Evolutionary conservation across 2,329 filamentous ascomycete species (phyloP).

Genomic region (Sporothrix pseudoabietina): DNA sequence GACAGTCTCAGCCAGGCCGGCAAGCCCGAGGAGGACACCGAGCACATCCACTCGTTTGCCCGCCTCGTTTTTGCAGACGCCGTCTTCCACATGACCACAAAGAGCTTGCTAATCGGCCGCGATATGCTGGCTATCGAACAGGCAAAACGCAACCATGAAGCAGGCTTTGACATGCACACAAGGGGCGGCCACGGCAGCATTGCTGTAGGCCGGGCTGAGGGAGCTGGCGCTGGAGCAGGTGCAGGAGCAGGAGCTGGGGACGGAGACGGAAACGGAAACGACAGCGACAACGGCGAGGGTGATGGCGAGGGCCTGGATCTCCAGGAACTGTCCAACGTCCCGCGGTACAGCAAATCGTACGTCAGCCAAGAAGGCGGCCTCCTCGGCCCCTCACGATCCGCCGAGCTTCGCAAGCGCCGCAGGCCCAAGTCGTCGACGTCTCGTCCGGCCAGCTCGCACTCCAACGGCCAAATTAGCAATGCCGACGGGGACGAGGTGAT

Average conservation of each 20-base stretch:
- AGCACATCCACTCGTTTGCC: constrained; percentile 57
- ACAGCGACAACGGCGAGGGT: constrained; percentile 44
- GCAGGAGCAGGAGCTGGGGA: too few species aligned
- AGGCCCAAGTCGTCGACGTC: not conserved
- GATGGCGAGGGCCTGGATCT: constrained; percentile 50
- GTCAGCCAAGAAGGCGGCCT: constrained; percentile 72
- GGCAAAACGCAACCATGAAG: constrained; percentile 44
- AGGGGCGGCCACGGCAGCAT: not conserved
- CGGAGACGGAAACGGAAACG: too few species aligned
- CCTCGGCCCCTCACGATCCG: constrained; percentile 53
- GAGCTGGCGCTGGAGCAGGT: not conserved
- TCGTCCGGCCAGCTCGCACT: constrained; percentile 16
- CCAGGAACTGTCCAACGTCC: not conserved
- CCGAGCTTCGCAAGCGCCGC: constrained; percentile 4
- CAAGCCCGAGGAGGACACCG: constrained; percentile 36
- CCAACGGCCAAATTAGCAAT: not conserved
- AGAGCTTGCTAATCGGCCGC: constrained; percentile 70
- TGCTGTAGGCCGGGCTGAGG: not conserved
- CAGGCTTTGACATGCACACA: not conserved
- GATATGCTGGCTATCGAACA: constrained; percentile 63
- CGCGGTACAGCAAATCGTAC: constrained; percentile 65
- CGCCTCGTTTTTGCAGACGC: constrained; percentile 72
- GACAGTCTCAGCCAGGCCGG: not conserved
- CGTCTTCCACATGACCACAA: constrained; percentile 77
- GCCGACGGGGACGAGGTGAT: not conserved